Percentiles rank a stretch among this genome's conserved stretches.
phyloP scores from a whole-genome alignment of 768 basidiomycete genomes.

The Agaricus blazei region DNA sequence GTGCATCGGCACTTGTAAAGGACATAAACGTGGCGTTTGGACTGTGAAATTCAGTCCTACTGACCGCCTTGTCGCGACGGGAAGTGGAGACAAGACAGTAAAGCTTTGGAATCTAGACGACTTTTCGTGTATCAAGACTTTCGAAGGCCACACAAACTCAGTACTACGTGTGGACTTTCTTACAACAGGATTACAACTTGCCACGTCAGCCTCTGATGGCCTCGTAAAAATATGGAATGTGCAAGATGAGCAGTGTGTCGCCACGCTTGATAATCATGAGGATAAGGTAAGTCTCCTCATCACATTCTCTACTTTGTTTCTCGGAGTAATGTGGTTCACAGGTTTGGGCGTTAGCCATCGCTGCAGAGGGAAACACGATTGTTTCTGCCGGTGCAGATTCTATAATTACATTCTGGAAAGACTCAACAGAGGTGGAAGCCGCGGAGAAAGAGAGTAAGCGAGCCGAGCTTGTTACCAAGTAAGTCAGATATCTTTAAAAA shows the following conservation, averaged over 20 bases:
- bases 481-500: slow-evolving; percentile 21
- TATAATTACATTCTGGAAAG: slow-evolving; percentile 93
- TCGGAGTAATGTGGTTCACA: slow-evolving; percentile 23
- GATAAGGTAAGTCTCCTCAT: slow-evolving; percentile 69
- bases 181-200: slow-evolving; percentile 76
- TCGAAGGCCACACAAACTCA: slow-evolving; percentile 98
- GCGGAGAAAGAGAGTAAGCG: slow-evolving; percentile 69
- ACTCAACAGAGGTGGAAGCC: slow-evolving; percentile 84
- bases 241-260: slow-evolving; percentile 77
- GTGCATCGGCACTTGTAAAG: slow-evolving; percentile 83
- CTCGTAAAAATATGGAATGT: slow-evolving; percentile 96
- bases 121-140: slow-evolving; percentile 90
- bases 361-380: slow-evolving; percentile 74
- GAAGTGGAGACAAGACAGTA: slow-evolving; percentile 92
- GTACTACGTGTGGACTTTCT: slow-evolving; percentile 91
- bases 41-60: slow-evolving; percentile 80
- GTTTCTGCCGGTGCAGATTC: slow-evolving; percentile 97
- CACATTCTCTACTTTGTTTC: background rate
- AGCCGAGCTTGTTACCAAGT: slow-evolving; percentile 77
- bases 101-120: slow-evolving; percentile 94
- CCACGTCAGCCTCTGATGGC: slow-evolving; percentile 90
- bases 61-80: slow-evolving; percentile 85
- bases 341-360: slow-evolving; percentile 96
- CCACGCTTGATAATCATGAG: slow-evolving; percentile 95
- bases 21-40: slow-evolving; percentile 98